Conservation (phyloP, 106 monocot genomes). For the Dendrobium officinale region DNA sequence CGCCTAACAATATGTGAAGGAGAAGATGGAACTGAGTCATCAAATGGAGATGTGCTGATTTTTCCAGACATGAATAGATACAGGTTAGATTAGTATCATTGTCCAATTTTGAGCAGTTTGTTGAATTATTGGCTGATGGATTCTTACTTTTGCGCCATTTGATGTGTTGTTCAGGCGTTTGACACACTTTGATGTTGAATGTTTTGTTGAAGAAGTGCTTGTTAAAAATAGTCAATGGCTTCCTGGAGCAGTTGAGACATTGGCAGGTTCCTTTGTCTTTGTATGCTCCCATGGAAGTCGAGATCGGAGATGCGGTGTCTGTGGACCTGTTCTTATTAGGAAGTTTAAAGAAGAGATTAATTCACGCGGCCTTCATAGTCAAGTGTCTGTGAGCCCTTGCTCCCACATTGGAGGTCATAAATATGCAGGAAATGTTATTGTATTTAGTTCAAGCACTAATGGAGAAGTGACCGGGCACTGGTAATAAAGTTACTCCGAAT, state of each 20-base stretch:
- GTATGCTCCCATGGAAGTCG: slow-evolving; percentile 89
- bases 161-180: slow-evolving; percentile 40
- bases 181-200: slow-evolving; percentile 82
- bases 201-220: slow-evolving; percentile 86
- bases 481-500: slow-evolving; percentile 25
- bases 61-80: slow-evolving; percentile 98
- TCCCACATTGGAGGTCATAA: slow-evolving; percentile 97
- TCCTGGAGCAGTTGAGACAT: slow-evolving; percentile 37
- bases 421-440: slow-evolving; percentile 93
- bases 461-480: slow-evolving; percentile 85
- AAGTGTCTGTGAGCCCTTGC: slow-evolving; percentile 69
- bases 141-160: background rate
- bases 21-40: slow-evolving; percentile 87
- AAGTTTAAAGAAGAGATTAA: slow-evolving; percentile 82
- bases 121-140: background rate
- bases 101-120: background rate
- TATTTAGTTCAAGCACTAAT: slow-evolving; percentile 46
- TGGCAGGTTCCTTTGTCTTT: slow-evolving; percentile 84
- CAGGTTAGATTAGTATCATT: slow-evolving; percentile 43
- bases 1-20: slow-evolving; percentile 89
- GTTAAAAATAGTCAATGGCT: slow-evolving; percentile 77
- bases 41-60: slow-evolving; percentile 94
- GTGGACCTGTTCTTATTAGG: slow-evolving; percentile 71
- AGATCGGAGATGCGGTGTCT: slow-evolving; percentile 84
- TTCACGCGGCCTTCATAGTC: slow-evolving; percentile 43